phyloP scores from a whole-genome alignment of 2,329 filamentous ascomycete genomes.

The Fragosphaeria purpurea region DNA sequence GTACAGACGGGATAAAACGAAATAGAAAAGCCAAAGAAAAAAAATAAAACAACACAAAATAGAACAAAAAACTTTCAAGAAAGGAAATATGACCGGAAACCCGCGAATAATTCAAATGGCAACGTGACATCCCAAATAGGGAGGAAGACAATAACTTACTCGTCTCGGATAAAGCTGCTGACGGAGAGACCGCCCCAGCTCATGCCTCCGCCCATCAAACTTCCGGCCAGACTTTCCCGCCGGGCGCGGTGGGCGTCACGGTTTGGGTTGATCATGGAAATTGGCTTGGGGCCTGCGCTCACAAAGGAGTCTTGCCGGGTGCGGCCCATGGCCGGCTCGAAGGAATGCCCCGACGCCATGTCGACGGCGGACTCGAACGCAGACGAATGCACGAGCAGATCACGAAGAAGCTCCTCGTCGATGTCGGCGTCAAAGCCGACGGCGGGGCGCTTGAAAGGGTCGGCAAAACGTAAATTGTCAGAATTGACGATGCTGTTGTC shows the following conservation, averaged over 20 bases:
- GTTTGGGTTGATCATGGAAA: slow-evolving; percentile 56
- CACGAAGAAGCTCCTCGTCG: slow-evolving; percentile 18
- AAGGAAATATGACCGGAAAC: not conserved
- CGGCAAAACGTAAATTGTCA: slow-evolving; percentile 20
- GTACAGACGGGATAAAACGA: no score
- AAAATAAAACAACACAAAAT: no score
- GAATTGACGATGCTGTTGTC: slow-evolving; percentile 33
- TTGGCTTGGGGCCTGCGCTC: slow-evolving; percentile 55
- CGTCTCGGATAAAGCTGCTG: slow-evolving; percentile 93
- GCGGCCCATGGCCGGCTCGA: slow-evolving; percentile 49
- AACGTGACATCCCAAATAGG: no score
- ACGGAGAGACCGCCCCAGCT: slow-evolving; percentile 96
- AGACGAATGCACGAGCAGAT: not conserved
- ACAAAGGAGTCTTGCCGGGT: slow-evolving; percentile 56
- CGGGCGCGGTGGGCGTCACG: slow-evolving; percentile 49
- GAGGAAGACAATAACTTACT: slow-evolving; percentile 55
- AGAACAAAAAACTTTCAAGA: slow-evolving; percentile 6
- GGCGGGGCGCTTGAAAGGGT: not conserved
- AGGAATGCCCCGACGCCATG: slow-evolving; percentile 48
- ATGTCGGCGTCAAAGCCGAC: slow-evolving; percentile 12
- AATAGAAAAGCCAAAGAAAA: no score
- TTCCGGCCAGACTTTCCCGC: slow-evolving; percentile 53
- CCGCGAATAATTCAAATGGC: no score
- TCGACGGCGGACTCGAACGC: slow-evolving; percentile 19
- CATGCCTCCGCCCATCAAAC: slow-evolving; percentile 73